A percentile compares a stretch with the other conserved stretches of the same genome.
Evolutionary conservation across 2,329 filamentous ascomycete species (phyloP).

Genomic region (Diaporthe citri): DNA sequence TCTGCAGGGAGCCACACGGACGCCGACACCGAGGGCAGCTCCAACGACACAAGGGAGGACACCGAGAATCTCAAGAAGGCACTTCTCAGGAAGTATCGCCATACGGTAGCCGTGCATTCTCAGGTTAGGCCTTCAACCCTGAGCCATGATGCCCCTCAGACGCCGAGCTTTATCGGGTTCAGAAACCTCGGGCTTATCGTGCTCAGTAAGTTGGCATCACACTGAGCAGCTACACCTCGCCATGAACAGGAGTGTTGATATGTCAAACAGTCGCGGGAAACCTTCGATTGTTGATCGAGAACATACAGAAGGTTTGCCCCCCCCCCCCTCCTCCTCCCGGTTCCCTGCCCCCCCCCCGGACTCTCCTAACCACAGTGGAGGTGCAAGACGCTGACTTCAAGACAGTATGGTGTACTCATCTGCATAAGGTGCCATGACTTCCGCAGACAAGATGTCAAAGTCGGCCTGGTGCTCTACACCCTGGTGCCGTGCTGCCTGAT

Average conservation of each 20-base stretch:
- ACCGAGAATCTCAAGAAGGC: conserved; percentile 51
- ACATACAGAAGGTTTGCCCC: conserved; percentile 83
- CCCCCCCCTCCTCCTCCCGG: too few species aligned
- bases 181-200: conserved; percentile 97
- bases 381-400: conserved; percentile 36
- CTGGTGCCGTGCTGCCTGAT: conserved; percentile 92
- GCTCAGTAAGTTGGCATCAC: conserved; percentile 68
- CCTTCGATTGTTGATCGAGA: conserved; percentile 93
- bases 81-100: conserved; percentile 80
- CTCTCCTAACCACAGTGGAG: conserved; percentile 34
- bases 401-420: conserved; percentile 91
- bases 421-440: conserved; percentile 93
- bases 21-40: conserved; percentile 36
- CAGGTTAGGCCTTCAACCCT: conserved; percentile 80
- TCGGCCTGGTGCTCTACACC: conserved; percentile 84
- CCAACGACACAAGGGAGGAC: conserved; percentile 44
- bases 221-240: too few species aligned
- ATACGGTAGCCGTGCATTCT: conserved; percentile 89
- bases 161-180: conserved; percentile 92
- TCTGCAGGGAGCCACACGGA: conserved; percentile 3
- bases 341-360: too few species aligned
- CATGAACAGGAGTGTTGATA: not conserved
- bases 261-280: conserved; percentile 84
- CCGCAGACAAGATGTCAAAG: conserved; percentile 79
- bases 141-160: conserved; percentile 81